Evolutionary conservation across 78 protist genomes (phyloP).

Genomic region (Chrysochromulina parva): DNA sequence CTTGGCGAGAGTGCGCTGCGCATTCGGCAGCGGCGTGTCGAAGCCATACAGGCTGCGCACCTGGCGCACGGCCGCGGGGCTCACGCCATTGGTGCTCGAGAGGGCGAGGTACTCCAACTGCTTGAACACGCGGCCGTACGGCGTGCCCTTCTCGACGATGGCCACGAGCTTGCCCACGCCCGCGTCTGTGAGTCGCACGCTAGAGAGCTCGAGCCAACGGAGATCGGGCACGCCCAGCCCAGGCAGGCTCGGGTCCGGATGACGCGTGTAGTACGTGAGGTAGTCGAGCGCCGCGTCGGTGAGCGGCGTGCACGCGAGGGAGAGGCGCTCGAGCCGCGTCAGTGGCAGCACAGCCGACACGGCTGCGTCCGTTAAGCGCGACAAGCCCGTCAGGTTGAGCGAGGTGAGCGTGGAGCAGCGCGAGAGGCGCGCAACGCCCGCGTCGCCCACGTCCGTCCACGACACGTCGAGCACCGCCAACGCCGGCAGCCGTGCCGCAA

Average conservation of each 20-base stretch:
- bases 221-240: not conserved
- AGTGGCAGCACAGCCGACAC: not conserved
- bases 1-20: slow-evolving; percentile 27
- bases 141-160: not conserved
- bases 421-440: not conserved
- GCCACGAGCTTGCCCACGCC: not conserved
- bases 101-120: not conserved
- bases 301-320: not conserved
- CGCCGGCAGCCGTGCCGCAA: no score
- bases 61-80: not conserved
- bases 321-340: not conserved
- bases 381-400: not conserved
- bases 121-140: not conserved
- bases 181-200: not conserved
- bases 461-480: not conserved
- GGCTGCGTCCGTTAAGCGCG: not conserved
- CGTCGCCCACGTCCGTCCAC: not conserved
- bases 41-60: not conserved
- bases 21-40: slow-evolving; percentile 18
- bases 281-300: not conserved
- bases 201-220: not conserved
- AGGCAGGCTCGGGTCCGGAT: not conserved
- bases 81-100: not conserved
- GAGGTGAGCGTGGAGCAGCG: not conserved
- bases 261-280: not conserved